Evolutionary conservation across 2,329 filamentous ascomycete species (phyloP).

Genomic region (Diaporthe ampelina): DNA sequence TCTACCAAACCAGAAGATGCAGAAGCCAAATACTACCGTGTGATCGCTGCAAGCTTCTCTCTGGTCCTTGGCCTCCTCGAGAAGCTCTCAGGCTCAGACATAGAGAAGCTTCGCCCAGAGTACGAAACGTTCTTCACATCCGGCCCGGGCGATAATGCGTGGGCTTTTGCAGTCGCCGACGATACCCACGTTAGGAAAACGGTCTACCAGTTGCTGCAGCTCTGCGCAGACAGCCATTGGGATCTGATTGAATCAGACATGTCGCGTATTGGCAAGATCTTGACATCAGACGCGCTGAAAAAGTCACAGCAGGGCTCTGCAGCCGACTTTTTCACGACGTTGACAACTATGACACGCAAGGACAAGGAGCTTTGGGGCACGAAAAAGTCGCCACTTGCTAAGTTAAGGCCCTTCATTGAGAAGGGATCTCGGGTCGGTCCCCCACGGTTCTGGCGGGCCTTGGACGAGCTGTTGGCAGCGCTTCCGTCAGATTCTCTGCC

Average conservation of each 20-base stretch:
- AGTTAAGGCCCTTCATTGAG: slow-evolving; percentile 80
- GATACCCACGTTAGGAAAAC: slow-evolving; percentile 67
- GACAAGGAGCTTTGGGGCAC: slow-evolving; percentile 82
- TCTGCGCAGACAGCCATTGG: slow-evolving; percentile 62
- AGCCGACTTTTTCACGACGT: slow-evolving; percentile 75
- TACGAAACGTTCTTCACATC: slow-evolving; percentile 78
- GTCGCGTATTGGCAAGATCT: slow-evolving; percentile 65
- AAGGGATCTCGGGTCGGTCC: slow-evolving; percentile 87
- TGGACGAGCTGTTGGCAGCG: slow-evolving; percentile 74
- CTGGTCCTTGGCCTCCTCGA: slow-evolving; percentile 68
- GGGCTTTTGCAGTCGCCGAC: slow-evolving; percentile 76
- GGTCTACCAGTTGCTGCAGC: slow-evolving; percentile 64
- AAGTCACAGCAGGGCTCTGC: slow-evolving; percentile 81
- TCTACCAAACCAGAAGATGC: slow-evolving; percentile 88
- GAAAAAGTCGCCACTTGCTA: slow-evolving; percentile 67
- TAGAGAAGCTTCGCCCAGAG: slow-evolving; percentile 70
- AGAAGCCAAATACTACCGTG: slow-evolving; percentile 86
- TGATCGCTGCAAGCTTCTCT: slow-evolving; percentile 70
- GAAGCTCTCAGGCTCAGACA: slow-evolving; percentile 63
- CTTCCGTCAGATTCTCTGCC: slow-evolving; percentile 63
- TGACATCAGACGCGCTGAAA: slow-evolving; percentile 82
- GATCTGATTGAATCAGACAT: slow-evolving; percentile 64
- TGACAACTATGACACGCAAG: slow-evolving; percentile 74
- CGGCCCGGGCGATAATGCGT: slow-evolving; percentile 66
- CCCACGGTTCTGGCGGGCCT: slow-evolving; percentile 78